Conservation (phyloP, 2,329 filamentous ascomycete genomes). For the Sporothrix protearum region DNA sequence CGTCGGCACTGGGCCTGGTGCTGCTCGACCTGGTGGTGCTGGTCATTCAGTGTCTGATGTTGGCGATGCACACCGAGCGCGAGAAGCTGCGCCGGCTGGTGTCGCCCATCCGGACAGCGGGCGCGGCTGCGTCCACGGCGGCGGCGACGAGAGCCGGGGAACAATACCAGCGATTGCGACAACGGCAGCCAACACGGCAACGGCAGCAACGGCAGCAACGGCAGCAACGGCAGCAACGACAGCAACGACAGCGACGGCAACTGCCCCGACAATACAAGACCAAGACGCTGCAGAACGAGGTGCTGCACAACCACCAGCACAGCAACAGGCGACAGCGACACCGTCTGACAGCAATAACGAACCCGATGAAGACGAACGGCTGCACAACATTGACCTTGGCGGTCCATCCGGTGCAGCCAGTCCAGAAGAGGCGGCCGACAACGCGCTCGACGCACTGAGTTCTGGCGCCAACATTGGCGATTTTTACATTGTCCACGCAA, state of each 20-base stretch:
- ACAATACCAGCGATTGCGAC: background rate
- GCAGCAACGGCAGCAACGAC: conserved; percentile 34
- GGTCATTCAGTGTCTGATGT: conserved; percentile 59
- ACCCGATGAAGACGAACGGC: conserved; percentile 26
- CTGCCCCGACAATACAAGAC: conserved; percentile 33
- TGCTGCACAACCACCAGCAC: conserved; percentile 2
- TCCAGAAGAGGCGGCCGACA: conserved; percentile 36
- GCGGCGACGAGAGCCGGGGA: conserved; percentile 27
- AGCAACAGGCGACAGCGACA: conserved; percentile 35
- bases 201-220: background rate
- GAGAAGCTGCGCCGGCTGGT: conserved; percentile 53
- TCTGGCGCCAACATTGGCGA: conserved; percentile 55
- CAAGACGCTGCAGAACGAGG: conserved; percentile 13
- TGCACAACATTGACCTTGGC: conserved; percentile 19
- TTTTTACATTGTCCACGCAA: conserved; percentile 51
- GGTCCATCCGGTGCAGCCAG: conserved; percentile 24
- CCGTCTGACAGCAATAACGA: conserved; percentile 24
- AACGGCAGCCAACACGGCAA: background rate
- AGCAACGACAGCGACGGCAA: conserved; percentile 30
- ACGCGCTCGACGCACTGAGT: conserved; percentile 47
- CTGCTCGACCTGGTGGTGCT: conserved; percentile 55
- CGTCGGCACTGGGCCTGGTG: conserved; percentile 54
- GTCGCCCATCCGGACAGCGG: conserved; percentile 26
- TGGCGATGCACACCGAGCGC: conserved; percentile 59
- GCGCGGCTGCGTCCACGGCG: conserved; percentile 25